A percentile compares a stretch with the other conserved stretches of the same genome.
phyloP scores from a whole-genome alignment of 306 rosid genomes.

The Abrus pulchellus region DNA sequence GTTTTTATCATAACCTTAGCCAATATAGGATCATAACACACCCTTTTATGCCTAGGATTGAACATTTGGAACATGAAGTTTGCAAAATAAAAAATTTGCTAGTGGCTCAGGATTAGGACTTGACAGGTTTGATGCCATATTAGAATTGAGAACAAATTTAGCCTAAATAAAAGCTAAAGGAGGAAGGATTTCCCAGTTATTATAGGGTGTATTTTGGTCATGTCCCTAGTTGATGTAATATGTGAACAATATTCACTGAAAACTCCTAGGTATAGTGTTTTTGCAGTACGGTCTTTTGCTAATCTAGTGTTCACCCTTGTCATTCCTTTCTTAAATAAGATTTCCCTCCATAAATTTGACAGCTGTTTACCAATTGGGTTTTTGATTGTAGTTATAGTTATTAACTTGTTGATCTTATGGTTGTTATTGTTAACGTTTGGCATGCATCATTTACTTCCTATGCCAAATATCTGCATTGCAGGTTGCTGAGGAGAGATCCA shows the following conservation, averaged over 20 bases:
- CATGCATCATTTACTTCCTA: conserved; percentile 37
- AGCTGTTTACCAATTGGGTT: conserved; percentile 1
- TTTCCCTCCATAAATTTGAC: neutral
- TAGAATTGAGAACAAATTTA: neutral
- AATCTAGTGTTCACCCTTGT: conserved; percentile 7
- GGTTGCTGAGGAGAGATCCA: conserved; percentile 91
- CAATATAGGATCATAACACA: neutral
- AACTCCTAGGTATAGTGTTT: conserved; percentile 21
- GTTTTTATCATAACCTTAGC: too few relatives aligned
- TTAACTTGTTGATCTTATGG: conserved; percentile 31
- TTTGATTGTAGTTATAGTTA: conserved; percentile 16
- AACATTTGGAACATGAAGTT: neutral
- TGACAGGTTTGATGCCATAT: neutral
- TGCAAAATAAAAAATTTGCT: neutral
- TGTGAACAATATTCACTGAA: neutral
- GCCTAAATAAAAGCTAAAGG: neutral
- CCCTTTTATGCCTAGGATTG: neutral
- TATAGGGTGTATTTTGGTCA: neutral
- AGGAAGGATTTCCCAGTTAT: neutral
- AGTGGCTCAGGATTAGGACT: neutral
- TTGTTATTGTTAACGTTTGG: conserved; percentile 20
- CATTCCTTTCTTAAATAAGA: conserved; percentile 18
- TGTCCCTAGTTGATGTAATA: neutral
- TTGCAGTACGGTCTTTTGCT: neutral
- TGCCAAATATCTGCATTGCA: conserved; percentile 45